Base-by-base conservation (phyloP, 805 yeast species). In the Pichia paraexigua region DNA sequence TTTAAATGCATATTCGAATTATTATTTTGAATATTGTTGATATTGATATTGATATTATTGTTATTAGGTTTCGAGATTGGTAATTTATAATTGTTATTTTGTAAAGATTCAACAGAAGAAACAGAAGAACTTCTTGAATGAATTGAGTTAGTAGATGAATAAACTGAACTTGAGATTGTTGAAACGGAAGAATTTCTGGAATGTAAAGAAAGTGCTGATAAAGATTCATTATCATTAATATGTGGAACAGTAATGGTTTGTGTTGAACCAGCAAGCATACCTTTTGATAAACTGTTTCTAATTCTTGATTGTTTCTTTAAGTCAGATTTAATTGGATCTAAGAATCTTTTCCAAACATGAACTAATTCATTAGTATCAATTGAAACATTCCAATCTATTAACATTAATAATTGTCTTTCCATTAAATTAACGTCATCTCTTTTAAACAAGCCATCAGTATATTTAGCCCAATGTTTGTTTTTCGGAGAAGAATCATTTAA, bases 401-500 rank as follows among this genome's bases (percentile, higher is more conserved):
- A 71, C 61, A 74, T 79, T 48, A 85, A 71, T 53, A 86, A 70
- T 66, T 86, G 92, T 63, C 88, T 78, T 68, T 86, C 95, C 90
- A 86, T 86, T 55, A 85, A 71, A 65, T 85, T 85, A 57, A 86
- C 80, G 64, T 86, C 95, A 56, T 80, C 80, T 50, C 75, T 67
- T 45, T 74, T 70, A 68, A 86, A 85, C 42, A 86, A 71, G 2
- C 87, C 89, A 60, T 85, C 90, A 7, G 92, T 83, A 67, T 83
- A 83, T 58, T 76, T 78, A 41, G 88, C 82, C 95, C 95, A 86
- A 66, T 85, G 90, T 57, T 74, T 73, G 68, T 86, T 86, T 62
- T 83, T 81, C 54, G 92, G 90, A 13, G 87, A 80, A 7, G 85
- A 79, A 63, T 86, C 95, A 67, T 86, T 85, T 71, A 83, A 85